Conservation (phyloP, 192 early-diverging fungal genomes). For the Endogone sp. region DNA sequence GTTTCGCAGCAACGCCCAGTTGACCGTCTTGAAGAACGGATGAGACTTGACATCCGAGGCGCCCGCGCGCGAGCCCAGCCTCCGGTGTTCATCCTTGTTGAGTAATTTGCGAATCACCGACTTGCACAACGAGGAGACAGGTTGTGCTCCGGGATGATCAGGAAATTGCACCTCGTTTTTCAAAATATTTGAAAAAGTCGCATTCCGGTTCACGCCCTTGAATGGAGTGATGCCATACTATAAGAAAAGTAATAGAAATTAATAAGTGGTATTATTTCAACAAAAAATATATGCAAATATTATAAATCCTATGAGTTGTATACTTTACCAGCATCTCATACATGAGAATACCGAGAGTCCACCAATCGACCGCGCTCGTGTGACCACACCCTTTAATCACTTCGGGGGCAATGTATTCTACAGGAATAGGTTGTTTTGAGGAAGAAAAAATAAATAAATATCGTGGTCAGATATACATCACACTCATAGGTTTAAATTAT, state of each 20-base stretch:
- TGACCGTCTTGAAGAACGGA: constrained; percentile 83
- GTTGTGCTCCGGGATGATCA: constrained; percentile 16
- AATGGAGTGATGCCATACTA: constrained; percentile 93
- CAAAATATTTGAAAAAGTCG: constrained; percentile 87
- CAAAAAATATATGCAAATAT: not conserved
- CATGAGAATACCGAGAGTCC: constrained; percentile 96
- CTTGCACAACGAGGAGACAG: constrained; percentile 49
- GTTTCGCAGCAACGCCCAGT: constrained; percentile 92
- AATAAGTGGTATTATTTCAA: not conserved
- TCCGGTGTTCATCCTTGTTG: constrained; percentile 83
- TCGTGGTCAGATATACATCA: not conserved
- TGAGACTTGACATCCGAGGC: constrained; percentile 94
- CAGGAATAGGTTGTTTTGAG: no score
- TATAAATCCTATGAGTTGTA: no score
- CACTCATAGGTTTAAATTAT: no score
- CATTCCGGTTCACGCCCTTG: constrained; percentile 85
- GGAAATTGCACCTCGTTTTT: constrained; percentile 78
- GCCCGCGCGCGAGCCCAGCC: constrained; percentile 85
- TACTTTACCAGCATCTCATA: constrained; percentile 95
- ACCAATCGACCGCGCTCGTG: constrained; percentile 96
- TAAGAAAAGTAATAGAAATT: not conserved
- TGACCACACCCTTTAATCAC: constrained; percentile 95
- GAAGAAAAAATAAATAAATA: not conserved
- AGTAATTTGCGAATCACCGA: constrained; percentile 79
- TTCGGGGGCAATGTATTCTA: constrained; percentile 98